Evolutionary conservation across 768 basidiomycete genomes (phyloP), one percentile per base, ranked within the genome.

Genomic region (Termitomyces sp.): DNA sequence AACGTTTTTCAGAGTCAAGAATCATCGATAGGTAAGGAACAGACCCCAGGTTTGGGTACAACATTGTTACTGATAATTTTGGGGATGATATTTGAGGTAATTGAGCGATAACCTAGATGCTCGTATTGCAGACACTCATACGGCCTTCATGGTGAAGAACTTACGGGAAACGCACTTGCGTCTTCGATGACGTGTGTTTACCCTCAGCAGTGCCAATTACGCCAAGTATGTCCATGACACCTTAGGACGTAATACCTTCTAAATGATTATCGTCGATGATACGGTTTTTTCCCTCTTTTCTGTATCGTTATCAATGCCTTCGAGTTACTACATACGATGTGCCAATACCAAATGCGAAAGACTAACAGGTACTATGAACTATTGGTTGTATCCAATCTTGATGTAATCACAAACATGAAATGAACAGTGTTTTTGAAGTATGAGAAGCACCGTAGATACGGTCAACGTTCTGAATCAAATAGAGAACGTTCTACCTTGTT

Each of bases 201-300:
- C 91, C 93, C 65, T 92, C 93, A 50, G 92, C 93, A 36, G 93
- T 94, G 58, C 93, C 93, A 67, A 94, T 92, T 63, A 86, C 73
- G 49, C 92, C 92, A 66, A 95, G 94, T 65, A 94, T 91, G 66
- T 95, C 84, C n/a, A 95, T 87, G 60, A 94, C 90, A 69, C 94
- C 92, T 71, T 94, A 94, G 5, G 53, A 94, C 88, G 47, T n/a
- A n/a, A n/a, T n/a, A n/a, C n/a, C n/a, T 65, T 90, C 86, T 22
- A 76, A 75, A 28, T 94, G 81, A 40, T 84, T 79, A 57, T 92
- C 92, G 54, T 94, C 87, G 61, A 94, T n/a, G n/a, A n/a, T n/a
- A n/a, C n/a, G n/a, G n/a, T n/a, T n/a, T n/a, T n/a, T n/a, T n/a
- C n/a, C n/a, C 26, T 26, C 26, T 26, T 26, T 26, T 26, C 26